Percentiles rank a stretch among this genome's conserved stretches.
Evolutionary conservation across 495 filamentous ascomycete genomes (phyloP).

Genomic region (Podospora sp.): DNA sequence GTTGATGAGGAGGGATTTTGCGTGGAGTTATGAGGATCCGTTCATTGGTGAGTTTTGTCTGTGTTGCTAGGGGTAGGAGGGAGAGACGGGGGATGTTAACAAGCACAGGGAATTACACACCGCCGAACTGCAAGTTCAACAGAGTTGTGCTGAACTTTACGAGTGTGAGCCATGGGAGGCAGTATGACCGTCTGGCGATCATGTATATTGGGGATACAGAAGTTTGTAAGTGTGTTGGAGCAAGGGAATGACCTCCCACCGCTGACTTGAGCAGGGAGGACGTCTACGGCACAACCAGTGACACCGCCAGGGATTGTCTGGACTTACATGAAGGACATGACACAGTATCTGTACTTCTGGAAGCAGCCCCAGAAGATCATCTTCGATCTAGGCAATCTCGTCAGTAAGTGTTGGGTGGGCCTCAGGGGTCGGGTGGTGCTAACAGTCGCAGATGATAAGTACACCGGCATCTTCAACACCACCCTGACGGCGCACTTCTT

Average conservation of each 20-base stretch:
- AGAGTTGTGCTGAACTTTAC: constrained; percentile 81
- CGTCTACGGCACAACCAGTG: constrained; percentile 84
- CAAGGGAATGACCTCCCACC: neutral
- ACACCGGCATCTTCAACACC: constrained; percentile 81
- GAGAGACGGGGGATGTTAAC: too few species aligned
- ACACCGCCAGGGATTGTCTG: constrained; percentile 63
- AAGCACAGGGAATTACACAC: constrained; percentile 62
- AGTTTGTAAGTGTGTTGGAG: constrained; percentile 53
- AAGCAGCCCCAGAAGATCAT: constrained; percentile 70
- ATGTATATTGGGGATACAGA: constrained; percentile 84
- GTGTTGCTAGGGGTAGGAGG: neutral
- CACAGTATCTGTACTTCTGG: constrained; percentile 70
- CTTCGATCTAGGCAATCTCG: constrained; percentile 80
- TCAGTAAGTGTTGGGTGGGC: constrained; percentile 36
- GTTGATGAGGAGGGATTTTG: constrained; percentile 76
- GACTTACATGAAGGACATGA: constrained; percentile 86
- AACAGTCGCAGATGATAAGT: constrained; percentile 55
- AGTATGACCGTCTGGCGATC: constrained; percentile 78
- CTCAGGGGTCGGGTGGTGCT: neutral
- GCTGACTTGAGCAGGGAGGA: constrained; percentile 49
- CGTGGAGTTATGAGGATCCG: constrained; percentile 73
- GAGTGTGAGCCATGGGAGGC: constrained; percentile 69
- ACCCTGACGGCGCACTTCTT: constrained; percentile 81
- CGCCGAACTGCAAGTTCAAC: constrained; percentile 74
- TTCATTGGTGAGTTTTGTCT: constrained; percentile 65